Evolutionary conservation across 2,329 filamentous ascomycete genomes (phyloP).

Genomic region (Phyllosticta citribraziliensis): DNA sequence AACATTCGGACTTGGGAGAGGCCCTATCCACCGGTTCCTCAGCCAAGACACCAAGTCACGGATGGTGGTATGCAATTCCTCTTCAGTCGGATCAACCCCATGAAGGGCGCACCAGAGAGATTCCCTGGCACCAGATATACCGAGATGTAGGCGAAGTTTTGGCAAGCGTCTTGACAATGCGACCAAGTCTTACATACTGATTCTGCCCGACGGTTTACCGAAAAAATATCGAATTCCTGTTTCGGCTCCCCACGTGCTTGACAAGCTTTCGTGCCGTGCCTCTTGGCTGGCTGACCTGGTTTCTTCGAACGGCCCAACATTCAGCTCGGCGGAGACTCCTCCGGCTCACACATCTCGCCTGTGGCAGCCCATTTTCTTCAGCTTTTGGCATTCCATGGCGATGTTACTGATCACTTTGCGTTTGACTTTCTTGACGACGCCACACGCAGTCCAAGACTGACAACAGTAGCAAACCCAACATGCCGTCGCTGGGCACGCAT

Average conservation of each 20-base stretch:
- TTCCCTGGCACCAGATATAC: background rate
- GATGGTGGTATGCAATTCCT: background rate
- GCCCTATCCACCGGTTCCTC: background rate
- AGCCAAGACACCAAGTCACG: background rate
- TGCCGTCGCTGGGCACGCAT: background rate
- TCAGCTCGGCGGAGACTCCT: background rate
- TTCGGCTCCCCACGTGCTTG: background rate
- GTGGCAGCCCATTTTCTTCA: background rate
- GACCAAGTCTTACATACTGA: background rate
- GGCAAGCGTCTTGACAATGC: background rate
- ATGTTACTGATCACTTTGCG: background rate
- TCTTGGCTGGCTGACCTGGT: background rate
- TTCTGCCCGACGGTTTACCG: background rate
- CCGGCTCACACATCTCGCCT: background rate
- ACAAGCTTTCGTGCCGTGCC: background rate
- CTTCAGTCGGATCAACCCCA: background rate
- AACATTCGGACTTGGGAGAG: background rate
- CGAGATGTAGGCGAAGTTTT: background rate
- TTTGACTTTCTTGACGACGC: background rate
- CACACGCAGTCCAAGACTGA: background rate
- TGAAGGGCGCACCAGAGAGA: background rate
- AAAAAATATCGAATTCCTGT: background rate
- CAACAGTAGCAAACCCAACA: background rate
- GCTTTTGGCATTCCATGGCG: background rate
- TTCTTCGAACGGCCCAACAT: background rate